These are phyloP conservation scores for Cadophora luteo-olivacea DNA, from an alignment of 2,329 filamentous ascomycete species.

Conservation along the genomic window DNA sequence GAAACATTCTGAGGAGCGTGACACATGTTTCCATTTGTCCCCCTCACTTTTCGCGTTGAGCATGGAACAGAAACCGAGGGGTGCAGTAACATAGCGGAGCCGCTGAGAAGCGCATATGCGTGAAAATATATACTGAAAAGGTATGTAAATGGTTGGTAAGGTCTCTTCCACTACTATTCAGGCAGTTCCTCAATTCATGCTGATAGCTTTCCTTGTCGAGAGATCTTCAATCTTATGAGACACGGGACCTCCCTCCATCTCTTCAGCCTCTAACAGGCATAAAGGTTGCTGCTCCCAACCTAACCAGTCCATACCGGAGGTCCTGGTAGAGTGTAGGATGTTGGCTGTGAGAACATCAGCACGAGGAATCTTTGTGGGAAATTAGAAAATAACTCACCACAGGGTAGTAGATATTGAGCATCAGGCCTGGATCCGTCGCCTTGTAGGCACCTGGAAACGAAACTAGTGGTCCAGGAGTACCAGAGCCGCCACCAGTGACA, in stretches of 20 bases:
- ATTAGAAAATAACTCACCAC: constrained; percentile 33
- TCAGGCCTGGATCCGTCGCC: constrained; percentile 46
- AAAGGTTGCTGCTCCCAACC: neutral
- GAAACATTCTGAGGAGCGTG: neutral
- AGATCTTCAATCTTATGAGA: no score
- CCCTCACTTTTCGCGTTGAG: neutral
- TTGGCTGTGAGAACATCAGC: constrained; percentile 33
- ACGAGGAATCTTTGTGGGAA: constrained; percentile 14
- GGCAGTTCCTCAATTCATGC: neutral
- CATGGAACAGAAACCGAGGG: neutral
- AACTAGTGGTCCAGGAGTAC: constrained; percentile 45
- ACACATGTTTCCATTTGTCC: neutral
- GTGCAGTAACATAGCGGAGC: neutral
- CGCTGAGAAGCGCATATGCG: neutral
- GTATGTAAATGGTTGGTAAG: no score
- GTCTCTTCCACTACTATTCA: no score
- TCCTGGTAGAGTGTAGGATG: constrained; percentile 37
- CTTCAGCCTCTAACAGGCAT: no score
- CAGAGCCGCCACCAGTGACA: constrained; percentile 49
- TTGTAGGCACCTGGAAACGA: constrained; percentile 48
- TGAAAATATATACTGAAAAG: neutral
- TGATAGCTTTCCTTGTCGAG: no score
- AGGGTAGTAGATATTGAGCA: constrained; percentile 47
- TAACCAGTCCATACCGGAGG: constrained; percentile 39
- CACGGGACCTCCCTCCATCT: no score